Conservation (phyloP, 768 basidiomycete species). For the Dioszegia hungarica region DNA sequence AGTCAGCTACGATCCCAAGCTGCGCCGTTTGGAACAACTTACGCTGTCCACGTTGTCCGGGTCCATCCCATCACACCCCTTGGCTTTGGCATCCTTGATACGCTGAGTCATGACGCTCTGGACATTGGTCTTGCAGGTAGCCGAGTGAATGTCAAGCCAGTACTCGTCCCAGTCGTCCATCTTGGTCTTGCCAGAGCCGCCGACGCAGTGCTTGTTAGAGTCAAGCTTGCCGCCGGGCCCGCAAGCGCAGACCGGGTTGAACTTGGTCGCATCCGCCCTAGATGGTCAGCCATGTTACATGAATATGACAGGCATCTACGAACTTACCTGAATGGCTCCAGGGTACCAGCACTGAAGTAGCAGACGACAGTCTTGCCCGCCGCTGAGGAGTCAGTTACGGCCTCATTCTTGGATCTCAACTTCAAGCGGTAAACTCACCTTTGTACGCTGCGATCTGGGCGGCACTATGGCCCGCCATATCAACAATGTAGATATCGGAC, state of each 20-base stretch:
- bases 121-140: slow-evolving; percentile 19
- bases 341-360: slow-evolving; percentile 33
- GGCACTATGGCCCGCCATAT: not conserved
- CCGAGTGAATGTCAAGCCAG: slow-evolving; percentile 29
- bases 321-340: slow-evolving; percentile 24
- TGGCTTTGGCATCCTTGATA: slow-evolving; percentile 15
- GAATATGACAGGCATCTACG: not conserved
- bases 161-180: slow-evolving; percentile 32
- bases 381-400: not conserved
- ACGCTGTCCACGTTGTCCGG: slow-evolving; percentile 38
- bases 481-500: slow-evolving; percentile 7
- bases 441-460: too few relatives aligned
- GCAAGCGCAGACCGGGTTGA: slow-evolving; percentile 26
- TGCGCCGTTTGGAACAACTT: slow-evolving; percentile 4
- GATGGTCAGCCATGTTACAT: not conserved
- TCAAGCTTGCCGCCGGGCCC: slow-evolving; percentile 10
- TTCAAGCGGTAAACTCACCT: not conserved
- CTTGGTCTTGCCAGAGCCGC: slow-evolving; percentile 15
- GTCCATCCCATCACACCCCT: slow-evolving; percentile 36
- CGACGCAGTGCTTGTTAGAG: not conserved
- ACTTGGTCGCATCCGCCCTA: slow-evolving; percentile 11
- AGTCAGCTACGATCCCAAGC: not conserved
- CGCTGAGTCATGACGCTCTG: slow-evolving; percentile 10
- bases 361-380: slow-evolving; percentile 31
- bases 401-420: not conserved